Percentiles rank a stretch among this genome's conserved stretches.
phyloP scores from a whole-genome alignment of 2,329 filamentous ascomycete genomes.

The Clarireedia homoeocarpa region DNA sequence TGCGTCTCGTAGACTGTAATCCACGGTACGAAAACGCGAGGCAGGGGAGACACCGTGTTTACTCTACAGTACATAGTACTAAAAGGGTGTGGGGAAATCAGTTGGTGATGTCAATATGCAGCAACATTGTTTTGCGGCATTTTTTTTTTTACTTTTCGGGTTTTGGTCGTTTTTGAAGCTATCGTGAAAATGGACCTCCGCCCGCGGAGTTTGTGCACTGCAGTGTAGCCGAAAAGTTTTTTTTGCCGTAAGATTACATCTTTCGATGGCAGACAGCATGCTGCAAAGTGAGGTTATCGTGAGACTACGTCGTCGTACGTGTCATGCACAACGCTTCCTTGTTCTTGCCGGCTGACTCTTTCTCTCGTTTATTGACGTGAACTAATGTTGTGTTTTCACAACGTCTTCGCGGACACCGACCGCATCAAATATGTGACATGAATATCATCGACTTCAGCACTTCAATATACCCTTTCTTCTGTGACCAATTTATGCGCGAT shows the following conservation, averaged over 20 bases:
- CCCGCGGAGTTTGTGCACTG: not conserved
- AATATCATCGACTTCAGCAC: no score
- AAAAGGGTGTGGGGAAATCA: not conserved
- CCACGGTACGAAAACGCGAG: not conserved
- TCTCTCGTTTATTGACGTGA: not conserved
- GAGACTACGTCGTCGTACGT: not conserved
- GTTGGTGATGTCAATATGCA: slow-evolving; percentile 5
- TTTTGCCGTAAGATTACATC: not conserved
- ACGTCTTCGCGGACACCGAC: no score
- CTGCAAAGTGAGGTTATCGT: not conserved
- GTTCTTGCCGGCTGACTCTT: not conserved
- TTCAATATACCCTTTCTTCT: no score
- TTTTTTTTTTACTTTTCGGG: not conserved
- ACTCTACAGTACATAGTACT: no score
- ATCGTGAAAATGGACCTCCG: not conserved
- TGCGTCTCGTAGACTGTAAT: not conserved
- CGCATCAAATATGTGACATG: no score
- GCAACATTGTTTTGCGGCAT: not conserved
- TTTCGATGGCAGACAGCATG: not conserved
- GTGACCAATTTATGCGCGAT: no score
- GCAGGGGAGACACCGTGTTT: no score
- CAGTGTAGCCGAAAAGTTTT: not conserved
- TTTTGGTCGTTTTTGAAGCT: not conserved
- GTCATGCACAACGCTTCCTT: not conserved
- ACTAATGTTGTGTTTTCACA: not conserved